Percentiles rank a stretch among this genome's conserved stretches.
These are phyloP conservation scores for Pisolithus orientalis DNA, from an alignment of 768 basidiomycete species.

Conservation along the genomic window DNA sequence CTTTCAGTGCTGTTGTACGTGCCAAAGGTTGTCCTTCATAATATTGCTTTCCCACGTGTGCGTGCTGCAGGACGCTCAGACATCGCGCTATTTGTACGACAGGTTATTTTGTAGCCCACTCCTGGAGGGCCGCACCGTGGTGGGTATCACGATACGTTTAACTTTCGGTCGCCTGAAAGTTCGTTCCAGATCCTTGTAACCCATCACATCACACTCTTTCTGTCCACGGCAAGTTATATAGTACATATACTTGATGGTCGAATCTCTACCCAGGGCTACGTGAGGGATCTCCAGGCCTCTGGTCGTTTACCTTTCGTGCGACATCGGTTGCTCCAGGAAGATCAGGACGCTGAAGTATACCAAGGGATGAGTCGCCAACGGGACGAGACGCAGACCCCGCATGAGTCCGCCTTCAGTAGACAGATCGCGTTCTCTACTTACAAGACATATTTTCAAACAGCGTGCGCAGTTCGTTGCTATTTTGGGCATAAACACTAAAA, in stretches of 20 bases:
- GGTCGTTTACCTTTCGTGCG: slow-evolving; percentile 49
- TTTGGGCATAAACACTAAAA: too few relatives aligned
- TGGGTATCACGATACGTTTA: slow-evolving; percentile 26
- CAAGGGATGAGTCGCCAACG: too few relatives aligned
- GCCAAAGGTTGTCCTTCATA: background rate
- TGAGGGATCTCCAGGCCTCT: slow-evolving; percentile 53
- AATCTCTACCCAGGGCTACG: slow-evolving; percentile 67
- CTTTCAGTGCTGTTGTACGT: slow-evolving; percentile 74
- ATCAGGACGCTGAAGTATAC: background rate
- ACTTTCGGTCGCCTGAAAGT: too few relatives aligned
- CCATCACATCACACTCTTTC: slow-evolving; percentile 78
- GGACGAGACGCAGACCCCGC: too few relatives aligned
- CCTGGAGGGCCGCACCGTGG: slow-evolving; percentile 63
- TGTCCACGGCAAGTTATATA: slow-evolving; percentile 67
- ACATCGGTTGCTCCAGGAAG: slow-evolving; percentile 42
- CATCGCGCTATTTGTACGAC: slow-evolving; percentile 57
- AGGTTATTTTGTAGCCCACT: slow-evolving; percentile 62
- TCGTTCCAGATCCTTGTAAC: slow-evolving; percentile 54
- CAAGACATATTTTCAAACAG: too few relatives aligned
- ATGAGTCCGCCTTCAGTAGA: too few relatives aligned
- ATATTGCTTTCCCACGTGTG: background rate
- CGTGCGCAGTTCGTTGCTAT: too few relatives aligned
- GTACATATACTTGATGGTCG: slow-evolving; percentile 79
- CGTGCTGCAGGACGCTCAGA: slow-evolving; percentile 56
- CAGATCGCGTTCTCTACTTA: too few relatives aligned